A percentile compares a stretch with the other conserved stretches of the same genome.
Evolutionary conservation across 345 rosid genomes (phyloP).

Genomic region (Brassica juncea): DNA sequence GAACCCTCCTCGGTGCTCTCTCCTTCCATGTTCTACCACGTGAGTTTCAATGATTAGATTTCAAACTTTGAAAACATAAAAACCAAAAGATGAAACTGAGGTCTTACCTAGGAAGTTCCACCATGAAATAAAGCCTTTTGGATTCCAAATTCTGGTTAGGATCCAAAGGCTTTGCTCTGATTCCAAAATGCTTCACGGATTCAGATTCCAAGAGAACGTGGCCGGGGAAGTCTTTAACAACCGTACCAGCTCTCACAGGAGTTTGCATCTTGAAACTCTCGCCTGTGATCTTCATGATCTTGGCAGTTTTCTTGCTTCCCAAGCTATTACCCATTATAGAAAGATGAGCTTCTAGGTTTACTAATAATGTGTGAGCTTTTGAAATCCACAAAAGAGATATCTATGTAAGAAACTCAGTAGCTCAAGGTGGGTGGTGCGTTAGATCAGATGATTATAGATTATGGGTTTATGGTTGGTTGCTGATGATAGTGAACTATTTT

Average conservation of each 20-base stretch:
- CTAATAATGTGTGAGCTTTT: slow-evolving; percentile 19
- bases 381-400: not conserved
- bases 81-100: not conserved
- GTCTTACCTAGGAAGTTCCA: slow-evolving; percentile 59
- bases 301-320: slow-evolving; percentile 58
- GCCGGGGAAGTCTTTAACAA: slow-evolving; percentile 64
- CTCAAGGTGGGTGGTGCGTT: slow-evolving; percentile 38
- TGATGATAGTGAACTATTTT: slow-evolving; percentile 36
- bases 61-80: not conserved
- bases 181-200: slow-evolving; percentile 69
- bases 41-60: slow-evolving; percentile 26
- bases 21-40: slow-evolving; percentile 42
- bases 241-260: slow-evolving; percentile 79
- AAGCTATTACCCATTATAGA: slow-evolving; percentile 72
- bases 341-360: not conserved
- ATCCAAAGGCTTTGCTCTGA: slow-evolving; percentile 70
- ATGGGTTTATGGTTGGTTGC: slow-evolving; percentile 40
- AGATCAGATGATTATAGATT: slow-evolving; percentile 31
- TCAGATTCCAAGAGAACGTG: slow-evolving; percentile 79
- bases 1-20: slow-evolving; percentile 61
- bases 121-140: slow-evolving; percentile 80
- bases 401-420: slow-evolving; percentile 36
- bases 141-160: slow-evolving; percentile 60
- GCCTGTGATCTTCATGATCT: slow-evolving; percentile 85
- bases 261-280: slow-evolving; percentile 80